Base-by-base conservation (phyloP, 768 basidiomycete genomes). In the Tulasnella sp. region DNA sequence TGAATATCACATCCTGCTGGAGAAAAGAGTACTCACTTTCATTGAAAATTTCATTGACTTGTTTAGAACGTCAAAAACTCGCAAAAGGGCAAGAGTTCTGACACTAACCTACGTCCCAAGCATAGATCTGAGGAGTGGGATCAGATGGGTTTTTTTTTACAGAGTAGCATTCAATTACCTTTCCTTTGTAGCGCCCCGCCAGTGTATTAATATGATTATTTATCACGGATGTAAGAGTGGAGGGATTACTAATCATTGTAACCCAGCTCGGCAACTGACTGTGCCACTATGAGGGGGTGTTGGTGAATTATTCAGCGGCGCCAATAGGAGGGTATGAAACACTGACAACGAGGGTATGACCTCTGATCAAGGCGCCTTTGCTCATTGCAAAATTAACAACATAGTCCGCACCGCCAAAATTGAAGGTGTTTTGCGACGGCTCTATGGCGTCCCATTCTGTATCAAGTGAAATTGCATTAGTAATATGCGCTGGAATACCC, bases 41-140 rank as follows among this genome's bases (percentile, higher is more conserved):
- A 61, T 74, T 73, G 60, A 76, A 66, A 48, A 71, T 71, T 61
- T 76, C 74, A 56, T 59, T 62, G 43, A 60, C 47, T 39, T 59
- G 54, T 35, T 60, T 55, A 48, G n/a, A n/a, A n/a, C n/a, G n/a
- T n/a, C n/a, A n/a, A n/a, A n/a, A n/a, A n/a, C n/a, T n/a, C n/a
- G n/a, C n/a, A n/a, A n/a, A n/a, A n/a, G n/a, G n/a, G n/a, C n/a
- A n/a, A n/a, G n/a, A n/a, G n/a, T n/a, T n/a, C n/a, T n/a, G n/a
- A n/a, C n/a, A n/a, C n/a, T n/a, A n/a, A n/a, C n/a, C n/a, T n/a
- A n/a, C n/a, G n/a, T n/a, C n/a, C n/a, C n/a, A n/a, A n/a, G n/a
- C n/a, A n/a, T n/a, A n/a, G n/a, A n/a, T n/a, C n/a, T n/a, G n/a
- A n/a, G n/a, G n/a, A n/a, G n/a, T n/a, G n/a, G n/a, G n/a, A n/a